Evolutionary conservation across 1,139 yeast genomes (phyloP).

Genomic region (Scheffersomyces insectosa): DNA sequence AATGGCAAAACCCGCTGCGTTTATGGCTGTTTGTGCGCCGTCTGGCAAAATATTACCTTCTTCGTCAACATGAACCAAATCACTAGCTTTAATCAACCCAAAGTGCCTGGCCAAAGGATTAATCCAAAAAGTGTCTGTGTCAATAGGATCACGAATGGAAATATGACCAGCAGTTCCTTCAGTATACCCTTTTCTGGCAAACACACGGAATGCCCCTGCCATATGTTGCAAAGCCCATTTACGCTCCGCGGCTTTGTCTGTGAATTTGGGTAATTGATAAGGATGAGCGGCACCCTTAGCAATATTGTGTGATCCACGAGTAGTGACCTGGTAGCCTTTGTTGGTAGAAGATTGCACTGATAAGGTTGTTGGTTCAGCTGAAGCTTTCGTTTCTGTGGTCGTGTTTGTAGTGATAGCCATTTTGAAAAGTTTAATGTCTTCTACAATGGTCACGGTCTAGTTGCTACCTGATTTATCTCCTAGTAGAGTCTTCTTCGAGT

Average conservation of each 20-base stretch:
- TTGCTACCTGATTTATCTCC: no score
- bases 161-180: constrained; percentile 85
- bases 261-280: constrained; percentile 51
- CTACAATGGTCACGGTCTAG: no score
- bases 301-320: constrained; percentile 49
- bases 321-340: constrained; percentile 34
- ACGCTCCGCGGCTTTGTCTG: constrained; percentile 52
- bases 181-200: constrained; percentile 71
- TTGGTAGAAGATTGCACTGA: constrained; percentile 14
- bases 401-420: no score
- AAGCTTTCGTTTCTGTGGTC: background rate
- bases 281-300: constrained; percentile 52
- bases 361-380: background rate
- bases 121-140: constrained; percentile 74
- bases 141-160: constrained; percentile 75
- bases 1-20: constrained; percentile 80
- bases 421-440: no score
- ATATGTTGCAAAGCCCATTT: constrained; percentile 69
- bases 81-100: constrained; percentile 66
- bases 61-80: constrained; percentile 76
- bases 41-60: constrained; percentile 66
- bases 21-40: constrained; percentile 66
- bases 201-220: constrained; percentile 81
- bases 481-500: no score
- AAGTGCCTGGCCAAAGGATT: constrained; percentile 77